These are phyloP conservation scores for Pseudogymnoascus sp. DNA, from an alignment of 2,329 filamentous ascomycete genomes.

Conservation along the genomic window DNA sequence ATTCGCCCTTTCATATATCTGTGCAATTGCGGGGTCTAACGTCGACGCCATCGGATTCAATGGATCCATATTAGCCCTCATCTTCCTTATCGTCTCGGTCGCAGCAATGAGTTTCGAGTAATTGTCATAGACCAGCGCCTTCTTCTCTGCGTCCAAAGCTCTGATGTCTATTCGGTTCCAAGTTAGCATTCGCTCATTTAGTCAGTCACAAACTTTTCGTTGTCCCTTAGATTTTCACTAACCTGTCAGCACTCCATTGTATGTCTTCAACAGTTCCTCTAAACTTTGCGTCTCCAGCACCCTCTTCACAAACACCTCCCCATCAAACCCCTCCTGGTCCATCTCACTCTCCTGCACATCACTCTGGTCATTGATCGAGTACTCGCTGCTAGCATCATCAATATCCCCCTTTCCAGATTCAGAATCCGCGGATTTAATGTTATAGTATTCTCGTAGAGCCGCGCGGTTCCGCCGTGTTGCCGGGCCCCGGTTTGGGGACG, in stretches of 20 bases:
- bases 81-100: constrained; percentile 89
- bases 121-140: constrained; percentile 96
- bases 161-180: constrained; percentile 55
- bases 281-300: constrained; percentile 56
- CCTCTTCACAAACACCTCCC: constrained; percentile 56
- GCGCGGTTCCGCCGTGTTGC: constrained; percentile 53
- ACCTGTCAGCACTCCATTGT: constrained; percentile 59
- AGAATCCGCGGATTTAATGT: constrained; percentile 47
- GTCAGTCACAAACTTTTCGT: neutral
- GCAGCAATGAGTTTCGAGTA: constrained; percentile 96
- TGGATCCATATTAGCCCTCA: constrained; percentile 75
- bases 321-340: constrained; percentile 64
- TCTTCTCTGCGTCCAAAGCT: constrained; percentile 89
- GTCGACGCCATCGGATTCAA: constrained; percentile 66
- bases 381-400: constrained; percentile 24
- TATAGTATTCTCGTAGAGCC: constrained; percentile 91
- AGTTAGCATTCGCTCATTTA: neutral
- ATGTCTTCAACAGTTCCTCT: constrained; percentile 60
- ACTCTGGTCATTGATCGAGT: constrained; percentile 32
- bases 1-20: constrained; percentile 50
- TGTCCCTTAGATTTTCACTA: constrained; percentile 20
- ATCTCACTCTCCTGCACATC: constrained; percentile 63
- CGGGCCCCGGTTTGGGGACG: constrained; percentile 40
- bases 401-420: constrained; percentile 26
- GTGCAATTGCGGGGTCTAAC: constrained; percentile 62